Conservation (phyloP, 202 grass and related monocot species). For the Carex arenaria region DNA sequence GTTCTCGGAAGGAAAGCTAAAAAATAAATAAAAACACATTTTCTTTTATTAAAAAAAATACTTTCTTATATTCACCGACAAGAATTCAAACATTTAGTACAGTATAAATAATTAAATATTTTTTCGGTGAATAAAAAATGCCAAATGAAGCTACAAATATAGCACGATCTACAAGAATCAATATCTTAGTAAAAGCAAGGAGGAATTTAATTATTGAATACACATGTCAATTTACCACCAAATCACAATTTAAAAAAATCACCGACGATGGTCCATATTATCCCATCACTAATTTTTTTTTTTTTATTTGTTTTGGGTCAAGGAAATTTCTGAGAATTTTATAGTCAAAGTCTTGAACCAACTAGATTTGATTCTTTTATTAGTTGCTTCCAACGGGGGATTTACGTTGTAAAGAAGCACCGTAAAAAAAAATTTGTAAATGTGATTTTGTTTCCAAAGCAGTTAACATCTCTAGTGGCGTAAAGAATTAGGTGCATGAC, state of each 20-base stretch:
- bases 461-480: neutral
- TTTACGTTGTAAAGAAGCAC: neutral
- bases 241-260: neutral
- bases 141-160: no score
- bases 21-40: no score
- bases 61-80: no score
- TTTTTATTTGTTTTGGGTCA: neutral
- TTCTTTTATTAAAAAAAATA: no score
- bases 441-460: neutral
- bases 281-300: neutral
- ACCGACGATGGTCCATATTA: neutral
- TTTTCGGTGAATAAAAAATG: no score
- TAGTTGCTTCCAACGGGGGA: neutral
- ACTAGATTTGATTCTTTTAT: neutral
- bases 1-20: no score
- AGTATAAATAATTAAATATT: no score
- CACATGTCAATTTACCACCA: neutral
- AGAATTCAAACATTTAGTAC: no score
- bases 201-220: neutral
- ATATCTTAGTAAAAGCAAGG: no score
- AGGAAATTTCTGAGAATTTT: neutral
- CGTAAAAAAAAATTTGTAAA: neutral
- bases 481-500: slow-evolving; percentile 3
- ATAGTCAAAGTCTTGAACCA: neutral
- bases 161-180: no score